A percentile compares a stretch with the other conserved stretches of the same genome.
Evolutionary conservation across 352 stramenopile genomes (phyloP).

Genomic region (Globisporangium iwayamae): DNA sequence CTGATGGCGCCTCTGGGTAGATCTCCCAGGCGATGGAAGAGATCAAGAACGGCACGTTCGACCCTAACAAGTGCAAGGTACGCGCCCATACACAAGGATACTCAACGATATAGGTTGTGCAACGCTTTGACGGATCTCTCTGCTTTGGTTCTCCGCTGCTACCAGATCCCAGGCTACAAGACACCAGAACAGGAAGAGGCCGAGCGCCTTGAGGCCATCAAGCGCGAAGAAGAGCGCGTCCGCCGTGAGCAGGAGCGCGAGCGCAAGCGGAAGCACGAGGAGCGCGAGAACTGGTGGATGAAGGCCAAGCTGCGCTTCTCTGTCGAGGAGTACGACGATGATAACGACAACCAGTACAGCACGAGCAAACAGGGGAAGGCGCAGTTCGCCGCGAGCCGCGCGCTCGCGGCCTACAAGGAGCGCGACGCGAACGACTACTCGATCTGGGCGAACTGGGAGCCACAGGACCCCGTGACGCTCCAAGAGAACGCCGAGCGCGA

Average conservation of each 20-base stretch:
- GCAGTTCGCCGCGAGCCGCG: conserved; percentile 46
- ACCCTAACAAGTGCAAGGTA: conserved; percentile 67
- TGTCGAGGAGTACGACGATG: conserved; percentile 17
- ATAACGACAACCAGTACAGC: conserved; percentile 16
- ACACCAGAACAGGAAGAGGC: conserved; percentile 64
- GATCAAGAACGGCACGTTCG: conserved; percentile 80
- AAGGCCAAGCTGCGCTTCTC: conserved; percentile 57
- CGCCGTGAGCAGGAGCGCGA: conserved; percentile 42
- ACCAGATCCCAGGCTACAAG: conserved; percentile 73
- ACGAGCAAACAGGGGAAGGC: conserved; percentile 2
- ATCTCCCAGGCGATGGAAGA: conserved; percentile 71
- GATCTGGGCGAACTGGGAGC: conserved; percentile 68
- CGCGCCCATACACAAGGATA: not conserved
- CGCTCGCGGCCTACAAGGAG: conserved; percentile 64
- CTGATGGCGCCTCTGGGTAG: conserved; percentile 16
- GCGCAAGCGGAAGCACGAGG: conserved; percentile 44
- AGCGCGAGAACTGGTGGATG: conserved; percentile 66
- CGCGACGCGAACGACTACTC: conserved; percentile 84
- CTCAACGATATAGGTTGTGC: too few species aligned
- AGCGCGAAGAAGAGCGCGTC: conserved; percentile 34
- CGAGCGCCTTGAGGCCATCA: conserved; percentile 34
- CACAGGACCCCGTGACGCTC: conserved; percentile 60
- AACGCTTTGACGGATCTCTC: too few species aligned
- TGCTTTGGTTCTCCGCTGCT: not conserved
- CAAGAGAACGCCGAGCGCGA: conserved; percentile 61